Evolutionary conservation across 192 early-diverging fungal species (phyloP).

Genomic region (Coemansia sp.): DNA sequence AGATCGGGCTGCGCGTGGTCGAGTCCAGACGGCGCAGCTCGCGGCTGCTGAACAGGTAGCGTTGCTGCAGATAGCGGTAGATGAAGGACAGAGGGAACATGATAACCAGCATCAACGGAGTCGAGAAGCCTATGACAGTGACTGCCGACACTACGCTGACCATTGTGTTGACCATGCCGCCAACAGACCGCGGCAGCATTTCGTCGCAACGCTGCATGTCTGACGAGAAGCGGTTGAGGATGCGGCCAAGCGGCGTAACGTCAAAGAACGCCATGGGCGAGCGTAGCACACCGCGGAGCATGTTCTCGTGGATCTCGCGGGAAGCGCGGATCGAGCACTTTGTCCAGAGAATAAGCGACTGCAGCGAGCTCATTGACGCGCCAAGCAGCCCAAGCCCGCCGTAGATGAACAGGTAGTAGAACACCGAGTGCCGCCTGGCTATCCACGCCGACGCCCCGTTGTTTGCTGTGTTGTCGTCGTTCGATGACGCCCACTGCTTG

Average conservation of each 20-base stretch:
- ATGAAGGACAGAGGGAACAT: slow-evolving; percentile 77
- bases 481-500: slow-evolving; percentile 73
- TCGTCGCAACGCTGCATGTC: slow-evolving; percentile 68
- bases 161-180: slow-evolving; percentile 66
- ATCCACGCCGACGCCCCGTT: slow-evolving; percentile 3
- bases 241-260: slow-evolving; percentile 73
- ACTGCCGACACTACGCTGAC: slow-evolving; percentile 61
- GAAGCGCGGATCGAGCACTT: slow-evolving; percentile 75
- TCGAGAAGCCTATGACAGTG: slow-evolving; percentile 58
- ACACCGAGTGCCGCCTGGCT: slow-evolving; percentile 48
- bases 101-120: slow-evolving; percentile 72
- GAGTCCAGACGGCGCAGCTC: slow-evolving; percentile 89
- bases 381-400: slow-evolving; percentile 76
- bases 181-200: slow-evolving; percentile 62
- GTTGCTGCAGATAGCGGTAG: slow-evolving; percentile 73
- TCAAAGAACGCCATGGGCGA: slow-evolving; percentile 82
- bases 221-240: slow-evolving; percentile 77
- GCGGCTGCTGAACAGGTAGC: slow-evolving; percentile 79
- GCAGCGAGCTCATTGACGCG: slow-evolving; percentile 70
- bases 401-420: slow-evolving; percentile 77
- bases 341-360: slow-evolving; percentile 83
- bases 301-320: slow-evolving; percentile 65
- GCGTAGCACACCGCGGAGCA: slow-evolving; percentile 67
- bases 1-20: slow-evolving; percentile 77
- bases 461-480: too few species aligned